phyloP scores from a whole-genome alignment of 805 yeast species.

The Starmerella etchellsii region DNA sequence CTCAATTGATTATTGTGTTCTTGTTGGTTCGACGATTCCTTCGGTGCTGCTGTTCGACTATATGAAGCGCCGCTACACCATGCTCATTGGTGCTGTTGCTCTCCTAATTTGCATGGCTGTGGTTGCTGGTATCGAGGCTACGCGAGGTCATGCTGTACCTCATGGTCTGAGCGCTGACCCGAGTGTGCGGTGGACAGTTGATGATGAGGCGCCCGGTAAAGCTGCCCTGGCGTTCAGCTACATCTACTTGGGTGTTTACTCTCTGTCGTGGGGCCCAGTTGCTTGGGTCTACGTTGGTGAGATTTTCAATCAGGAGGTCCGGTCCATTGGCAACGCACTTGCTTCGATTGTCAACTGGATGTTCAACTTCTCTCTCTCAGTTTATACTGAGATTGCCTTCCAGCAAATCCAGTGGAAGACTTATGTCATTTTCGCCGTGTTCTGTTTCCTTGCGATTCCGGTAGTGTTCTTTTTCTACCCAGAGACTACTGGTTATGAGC shows the following conservation, averaged over 20 bases:
- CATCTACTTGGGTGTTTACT: conserved; percentile 60
- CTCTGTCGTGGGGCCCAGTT: conserved; percentile 75
- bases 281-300: conserved; percentile 58
- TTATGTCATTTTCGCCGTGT: conserved; percentile 65
- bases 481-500: conserved; percentile 55
- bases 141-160: conserved; percentile 14
- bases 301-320: conserved; percentile 55
- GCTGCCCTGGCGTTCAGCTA: conserved; percentile 43
- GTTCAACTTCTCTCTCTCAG: conserved; percentile 62
- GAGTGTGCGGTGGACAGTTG: conserved; percentile 43
- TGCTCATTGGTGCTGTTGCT: conserved; percentile 58
- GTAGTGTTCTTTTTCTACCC: conserved; percentile 45
- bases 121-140: conserved; percentile 20
- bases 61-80: conserved; percentile 62
- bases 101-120: conserved; percentile 35
- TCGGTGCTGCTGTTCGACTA: conserved; percentile 68
- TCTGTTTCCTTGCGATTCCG: conserved; percentile 42
- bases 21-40: conserved; percentile 68
- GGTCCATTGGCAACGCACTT: conserved; percentile 62
- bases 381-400: conserved; percentile 57
- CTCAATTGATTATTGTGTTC: conserved; percentile 39
- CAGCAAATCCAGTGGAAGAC: conserved; percentile 57
- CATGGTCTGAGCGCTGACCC: conserved; percentile 19
- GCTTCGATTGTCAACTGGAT: conserved; percentile 72
- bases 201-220: conserved; percentile 34